Conservation (phyloP, 164 flowering plant genomes). For the Nelumbo lutea region DNA sequence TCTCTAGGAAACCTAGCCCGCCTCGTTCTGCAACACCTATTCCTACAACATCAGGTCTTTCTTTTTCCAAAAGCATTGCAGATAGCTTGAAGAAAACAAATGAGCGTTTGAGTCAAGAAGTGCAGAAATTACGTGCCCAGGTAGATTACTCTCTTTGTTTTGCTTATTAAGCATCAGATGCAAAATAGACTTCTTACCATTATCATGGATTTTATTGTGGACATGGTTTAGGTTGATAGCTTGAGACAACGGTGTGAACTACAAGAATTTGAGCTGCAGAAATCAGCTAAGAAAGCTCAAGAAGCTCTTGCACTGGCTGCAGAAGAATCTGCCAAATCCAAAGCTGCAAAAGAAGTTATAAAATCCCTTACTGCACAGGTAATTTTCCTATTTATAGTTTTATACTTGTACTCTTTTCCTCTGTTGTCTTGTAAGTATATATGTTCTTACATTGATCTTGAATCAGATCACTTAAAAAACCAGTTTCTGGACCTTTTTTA, state of each 20-base stretch:
- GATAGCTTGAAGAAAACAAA: constrained; percentile 95
- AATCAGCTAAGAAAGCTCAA: constrained; percentile 69
- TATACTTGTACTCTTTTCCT: not conserved
- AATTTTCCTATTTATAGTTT: constrained; percentile 2
- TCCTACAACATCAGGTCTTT: constrained; percentile 87
- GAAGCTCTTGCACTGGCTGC: constrained; percentile 79
- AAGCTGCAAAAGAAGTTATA: constrained; percentile 95
- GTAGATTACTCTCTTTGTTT: constrained; percentile 30
- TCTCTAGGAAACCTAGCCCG: constrained; percentile 90
- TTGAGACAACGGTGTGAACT: constrained; percentile 71
- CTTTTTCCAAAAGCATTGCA: constrained; percentile 75
- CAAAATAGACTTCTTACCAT: constrained; percentile 1
- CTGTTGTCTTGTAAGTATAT: too few species aligned
- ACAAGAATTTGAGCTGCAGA: constrained; percentile 85
- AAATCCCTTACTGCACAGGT: constrained; percentile 97
- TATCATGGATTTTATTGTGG: constrained; percentile 1
- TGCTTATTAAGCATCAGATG: constrained; percentile 5
- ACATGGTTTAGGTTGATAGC: constrained; percentile 59
- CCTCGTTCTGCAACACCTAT: constrained; percentile 96
- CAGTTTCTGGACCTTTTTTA: not conserved
- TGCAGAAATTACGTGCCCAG: constrained; percentile 76
- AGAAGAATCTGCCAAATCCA: constrained; percentile 85
- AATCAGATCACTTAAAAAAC: not conserved
- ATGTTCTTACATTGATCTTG: not conserved
- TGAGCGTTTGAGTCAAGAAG: constrained; percentile 88